These are phyloP conservation scores for Pseudocercospora musae DNA, from an alignment of 2,329 filamentous ascomycete genomes.

Conservation along the genomic window DNA sequence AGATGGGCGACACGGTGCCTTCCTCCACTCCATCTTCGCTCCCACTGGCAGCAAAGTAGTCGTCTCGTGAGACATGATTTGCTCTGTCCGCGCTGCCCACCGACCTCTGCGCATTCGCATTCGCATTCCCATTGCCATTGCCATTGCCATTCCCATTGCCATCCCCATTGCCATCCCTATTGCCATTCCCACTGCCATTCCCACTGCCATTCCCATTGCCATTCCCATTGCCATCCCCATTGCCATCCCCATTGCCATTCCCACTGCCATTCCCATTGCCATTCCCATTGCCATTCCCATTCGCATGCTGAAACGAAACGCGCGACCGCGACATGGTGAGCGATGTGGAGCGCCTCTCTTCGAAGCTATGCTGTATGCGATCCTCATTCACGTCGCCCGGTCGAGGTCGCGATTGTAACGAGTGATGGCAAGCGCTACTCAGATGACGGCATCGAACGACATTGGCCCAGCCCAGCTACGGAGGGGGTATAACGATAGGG, in stretches of 20 bases:
- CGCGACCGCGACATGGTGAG: conserved; percentile 1
- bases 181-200: too few relatives aligned
- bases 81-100: neutral
- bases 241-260: too few relatives aligned
- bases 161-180: too few relatives aligned
- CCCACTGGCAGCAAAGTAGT: conserved; percentile 33
- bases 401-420: neutral
- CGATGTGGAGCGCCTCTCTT: neutral
- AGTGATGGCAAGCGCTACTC: neutral
- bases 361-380: neutral
- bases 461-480: neutral
- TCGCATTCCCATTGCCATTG: too few relatives aligned
- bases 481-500: too few relatives aligned
- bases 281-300: too few relatives aligned
- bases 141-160: too few relatives aligned
- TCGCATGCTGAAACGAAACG: neutral
- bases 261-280: too few relatives aligned
- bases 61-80: conserved; percentile 6
- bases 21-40: conserved; percentile 24
- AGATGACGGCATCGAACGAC: neutral
- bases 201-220: too few relatives aligned
- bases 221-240: too few relatives aligned
- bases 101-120: neutral
- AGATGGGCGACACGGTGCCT: conserved; percentile 17
- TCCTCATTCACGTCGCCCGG: neutral